Base-by-base conservation (phyloP, 1,139 yeast species). In the Saccharomycopsis hybrid region DNA sequence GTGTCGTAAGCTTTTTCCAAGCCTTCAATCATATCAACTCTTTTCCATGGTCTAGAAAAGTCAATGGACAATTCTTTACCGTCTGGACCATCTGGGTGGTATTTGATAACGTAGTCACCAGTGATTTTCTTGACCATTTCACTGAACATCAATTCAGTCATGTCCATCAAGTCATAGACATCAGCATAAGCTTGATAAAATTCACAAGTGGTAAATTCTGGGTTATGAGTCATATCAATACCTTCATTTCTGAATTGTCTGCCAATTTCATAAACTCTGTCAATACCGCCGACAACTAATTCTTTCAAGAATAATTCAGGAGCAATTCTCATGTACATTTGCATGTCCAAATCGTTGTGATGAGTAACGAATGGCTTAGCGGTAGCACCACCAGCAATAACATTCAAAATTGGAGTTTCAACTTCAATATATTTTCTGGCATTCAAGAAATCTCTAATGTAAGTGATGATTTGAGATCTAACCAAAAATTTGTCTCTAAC, bases 241-340 rank as follows among this genome's bases (percentile, higher is more conserved):
- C 97, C 97, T 72, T 92, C 98, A 66, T 92, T 92, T 80, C 98
- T 86, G 76, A 92, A 92, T 73, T 92, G 97, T 73, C 97, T 89
- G 56, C 98, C 98, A 64, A 92, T 92, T 75, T 92, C 98, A 69
- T 92, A 92, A 55, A 92, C 98, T 72, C 97, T 82, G 68, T 92
- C 97, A 79, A 92, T 76, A 66, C 98, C 98, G 72, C 98, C 98
- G 55, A 92, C 97, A 60, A 92, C 96, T 61, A 92, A 80, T 76
- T 90, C 95, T 74, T 92, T 92, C 70, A 92, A 80, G 77, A 84
- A 92, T 66, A 92, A 79, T 74, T 92, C 98, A 53, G 98, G 98
- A 44, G 98, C 98, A 70, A 92, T 84, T 78, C 98, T 87, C 96
- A 92, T 85, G 74, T 73, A 92, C 88, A 92, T 85, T 63, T 90